Base-by-base conservation (phyloP, 2,329 filamentous ascomycete species). In the Pseudopithomyces chartarum region DNA sequence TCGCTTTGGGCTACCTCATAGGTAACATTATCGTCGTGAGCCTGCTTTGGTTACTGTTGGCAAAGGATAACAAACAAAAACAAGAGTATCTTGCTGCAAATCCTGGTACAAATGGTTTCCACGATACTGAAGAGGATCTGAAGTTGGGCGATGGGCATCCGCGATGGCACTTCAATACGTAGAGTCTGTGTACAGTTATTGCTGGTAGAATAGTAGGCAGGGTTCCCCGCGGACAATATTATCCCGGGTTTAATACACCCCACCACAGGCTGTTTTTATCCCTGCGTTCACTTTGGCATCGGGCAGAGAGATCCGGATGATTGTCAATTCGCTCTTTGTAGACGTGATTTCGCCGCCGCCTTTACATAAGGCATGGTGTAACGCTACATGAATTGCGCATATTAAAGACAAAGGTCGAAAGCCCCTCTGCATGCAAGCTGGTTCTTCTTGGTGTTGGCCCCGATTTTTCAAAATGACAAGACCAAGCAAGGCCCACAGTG, bases 81-180 rank as follows among this genome's bases (percentile, higher is more conserved):
- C 54, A 68, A 23, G 58, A 57, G 48, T 54, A 65, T 55, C 34
- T 73, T 19, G 61, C 54, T 2, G 60, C 58, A 32, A 62, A 66
- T 53, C 73, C 65, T 5, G 62, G 68, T 29, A 74, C 65, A 11
- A 56, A 52, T 2, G 70, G 64, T 0, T 72, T 71, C 43, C 69
- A 71, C 49, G 67, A 74, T 49, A 67, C 56, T 13, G 66, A 65
- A 2, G 73, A 71, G 51, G 73, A 73, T 52, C 29, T 73, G 51
- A 64, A 61, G 54, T 45, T 63, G 26, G 73, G 73, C 1, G 73
- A 76, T 59, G 60, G 64, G 26, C 73, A 76, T 66, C 72, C 73
- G 13, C 64, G 71, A 53, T 76, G 73, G 73, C 65, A 57, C 11
- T 75, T 76, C 47, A 74, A 73, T 50, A 57, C 66, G 15, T 75